Evolutionary conservation across 345 rosid species (phyloP).

Genomic region (Lepidium africanum): DNA sequence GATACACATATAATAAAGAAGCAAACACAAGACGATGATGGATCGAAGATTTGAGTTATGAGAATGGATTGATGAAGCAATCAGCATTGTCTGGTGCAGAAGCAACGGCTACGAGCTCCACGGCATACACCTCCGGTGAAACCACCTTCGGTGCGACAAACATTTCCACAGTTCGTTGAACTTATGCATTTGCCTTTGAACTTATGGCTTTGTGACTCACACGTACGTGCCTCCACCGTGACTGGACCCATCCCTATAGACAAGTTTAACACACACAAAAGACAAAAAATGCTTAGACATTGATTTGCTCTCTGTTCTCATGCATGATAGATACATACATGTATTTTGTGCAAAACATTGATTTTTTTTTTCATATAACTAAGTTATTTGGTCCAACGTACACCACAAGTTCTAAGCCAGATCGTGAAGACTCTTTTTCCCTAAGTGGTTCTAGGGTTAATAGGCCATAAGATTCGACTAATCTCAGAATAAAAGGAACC

Average conservation of each 20-base stretch:
- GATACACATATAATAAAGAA: no score
- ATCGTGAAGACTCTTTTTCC: no score
- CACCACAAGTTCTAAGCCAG: no score
- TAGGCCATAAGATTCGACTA: no score
- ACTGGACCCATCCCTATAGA: constrained; percentile 10
- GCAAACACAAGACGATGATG: not conserved
- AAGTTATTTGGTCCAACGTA: no score
- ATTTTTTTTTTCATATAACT: no score
- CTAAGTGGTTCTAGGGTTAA: no score
- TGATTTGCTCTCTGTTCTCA: not conserved
- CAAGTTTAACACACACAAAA: not conserved
- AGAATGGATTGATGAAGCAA: not conserved
- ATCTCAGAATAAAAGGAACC: no score
- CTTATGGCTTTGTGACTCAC: constrained; percentile 30
- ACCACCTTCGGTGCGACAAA: constrained; percentile 35
- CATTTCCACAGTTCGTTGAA: constrained; percentile 18
- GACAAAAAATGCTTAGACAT: not conserved
- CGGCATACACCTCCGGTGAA: not conserved
- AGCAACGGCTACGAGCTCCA: constrained; percentile 38
- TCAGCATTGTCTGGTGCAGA: constrained; percentile 30
- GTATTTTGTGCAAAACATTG: no score
- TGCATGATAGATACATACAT: not conserved
- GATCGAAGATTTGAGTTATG: not conserved
- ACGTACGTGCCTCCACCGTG: constrained; percentile 19
- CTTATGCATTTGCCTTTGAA: constrained; percentile 26